Evolutionary conservation across 129 eudicot species (phyloP), one percentile per base, ranked within the genome.

Genomic region (Lonicera japonica): DNA sequence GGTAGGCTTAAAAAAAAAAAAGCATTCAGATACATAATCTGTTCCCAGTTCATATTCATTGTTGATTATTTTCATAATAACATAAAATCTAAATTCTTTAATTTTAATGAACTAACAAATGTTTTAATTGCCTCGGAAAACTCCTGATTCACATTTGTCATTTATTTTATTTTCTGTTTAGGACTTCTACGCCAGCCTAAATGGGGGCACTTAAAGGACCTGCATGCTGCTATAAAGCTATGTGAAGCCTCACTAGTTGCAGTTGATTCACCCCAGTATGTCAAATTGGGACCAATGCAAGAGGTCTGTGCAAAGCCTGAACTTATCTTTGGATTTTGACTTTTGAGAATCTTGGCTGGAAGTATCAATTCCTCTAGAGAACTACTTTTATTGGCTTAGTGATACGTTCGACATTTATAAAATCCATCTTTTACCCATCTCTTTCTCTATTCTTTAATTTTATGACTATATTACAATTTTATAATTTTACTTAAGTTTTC

Each of bases 221-320:
- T 92, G 50, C 98, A 92, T 85, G 96, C 91, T 72, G 96, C 85
- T 58, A 80, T 92, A 65, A 92, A 82, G 85, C 99, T 87, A 54
- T 92, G 96, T 67, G 99, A 92, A 75, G 86, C 95, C 80, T 96
- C 96, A 58, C 84, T 92, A 48, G 86, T 88, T 80, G 86, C 96
- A 73, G 96, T 77, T 71, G 82, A 82, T 73, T 82, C 95, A 14
- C 73, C 99, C 68, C 85, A 83, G 72, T 92, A 92, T 79, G 54
- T 92, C 25, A 88, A 80, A 58, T 73, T 92, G 76, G 98, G 96
- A 53, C 70, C 95, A 58, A 72, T 58, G 63, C 96, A 92, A 73
- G 98, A 92, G 95, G 98, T 92, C 34, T 51, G 86, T 75, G 63
- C 63, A 52, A 69, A 29, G 29, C 46, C 58, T 61, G 60, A 4